Evolutionary conservation across 257 asterid genomes (phyloP), one percentile per base, ranked within the genome.

Genomic region (Capsicum rhomboideum): DNA sequence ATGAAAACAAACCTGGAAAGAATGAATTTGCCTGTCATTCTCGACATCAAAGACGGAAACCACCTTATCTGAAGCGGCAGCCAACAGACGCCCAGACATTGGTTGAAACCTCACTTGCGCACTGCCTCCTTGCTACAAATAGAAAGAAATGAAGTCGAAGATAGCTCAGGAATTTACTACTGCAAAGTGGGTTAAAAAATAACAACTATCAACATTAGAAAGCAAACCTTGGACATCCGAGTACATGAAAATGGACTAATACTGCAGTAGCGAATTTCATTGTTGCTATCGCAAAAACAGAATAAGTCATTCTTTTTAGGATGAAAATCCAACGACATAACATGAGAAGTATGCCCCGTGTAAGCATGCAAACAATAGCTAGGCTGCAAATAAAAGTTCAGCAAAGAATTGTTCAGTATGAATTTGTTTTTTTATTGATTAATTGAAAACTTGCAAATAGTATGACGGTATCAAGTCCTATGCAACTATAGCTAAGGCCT

Each of bases 51-150:
- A 40, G 49, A 86, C 50, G 1, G 86, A 82, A 53, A 86, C 86
- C 59, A 78, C 81, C 61, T 86, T 86, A 28, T 86, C 88, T 44
- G 86, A 82, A 66, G 86, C 88, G 1, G 84, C 88, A 23, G 88
- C 88, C 49, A 86, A 75, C 34, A 28, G 50, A 55, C 78, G 82
- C 20, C 86, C 86, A 11, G 26, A 18, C 61, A 82, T 78, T 31
- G 88, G 84, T 23, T 86, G 88, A 82, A 86, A 86, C 37, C 88
- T 86, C 74, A 82, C 83, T 82, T 86, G 88, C 6, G 84, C 67
- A 14, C 50, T 53, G 54, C 88, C 88, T 77, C 82, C 86, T 85
- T 86, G 74, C 52, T 86, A 23, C 82, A 85, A 64, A 52, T 16
- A 77, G 46, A 77, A 64, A 18, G 26, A 77, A 16, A 77, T 50